Conservation (phyloP, 352 stramenopile genomes). For the Pythium brachiatum region DNA sequence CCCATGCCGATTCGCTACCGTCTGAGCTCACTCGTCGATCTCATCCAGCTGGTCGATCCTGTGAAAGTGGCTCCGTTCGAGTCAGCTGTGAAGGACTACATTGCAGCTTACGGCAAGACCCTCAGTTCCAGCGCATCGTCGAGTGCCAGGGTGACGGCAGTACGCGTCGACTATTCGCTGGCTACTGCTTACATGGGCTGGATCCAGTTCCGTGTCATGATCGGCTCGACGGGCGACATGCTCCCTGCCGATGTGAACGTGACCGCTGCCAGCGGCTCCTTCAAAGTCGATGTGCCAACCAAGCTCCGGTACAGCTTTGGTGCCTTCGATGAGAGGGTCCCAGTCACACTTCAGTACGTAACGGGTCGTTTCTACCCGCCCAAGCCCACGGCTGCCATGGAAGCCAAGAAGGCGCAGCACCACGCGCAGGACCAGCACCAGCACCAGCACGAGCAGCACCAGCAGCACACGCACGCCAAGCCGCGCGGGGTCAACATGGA, state of each 20-base stretch:
- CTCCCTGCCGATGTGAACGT: conserved; percentile 14
- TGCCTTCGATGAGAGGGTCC: conserved; percentile 21
- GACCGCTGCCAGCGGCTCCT: conserved; percentile 14
- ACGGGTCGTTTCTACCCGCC: conserved; percentile 23
- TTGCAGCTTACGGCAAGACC: conserved; percentile 26
- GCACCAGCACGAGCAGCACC: too few relatives aligned
- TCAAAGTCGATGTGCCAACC: conserved; percentile 22
- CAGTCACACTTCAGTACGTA: conserved; percentile 29
- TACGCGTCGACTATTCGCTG: conserved; percentile 27
- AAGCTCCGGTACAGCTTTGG: conserved; percentile 27
- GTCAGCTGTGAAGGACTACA: conserved; percentile 26
- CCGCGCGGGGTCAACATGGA: conserved; percentile 29
- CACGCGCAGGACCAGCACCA: conserved; percentile 2
- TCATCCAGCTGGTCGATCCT: too few relatives aligned
- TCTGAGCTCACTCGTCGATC: conserved; percentile 23
- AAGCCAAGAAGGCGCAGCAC: conserved; percentile 6
- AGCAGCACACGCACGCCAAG: too few relatives aligned
- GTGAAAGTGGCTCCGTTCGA: conserved; percentile 25
- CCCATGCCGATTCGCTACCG: conserved; percentile 30
- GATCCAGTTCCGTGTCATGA: conserved; percentile 34
- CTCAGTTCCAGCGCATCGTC: conserved; percentile 21
- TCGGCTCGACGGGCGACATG: conserved; percentile 31
- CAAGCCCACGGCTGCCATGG: conserved; percentile 26
- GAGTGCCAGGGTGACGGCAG: conserved; percentile 21
- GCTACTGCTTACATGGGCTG: too few relatives aligned